A percentile compares a stretch with the other conserved stretches of the same genome.
phyloP scores from a whole-genome alignment of 495 filamentous ascomycete genomes.

The Penicillium alfredii region DNA sequence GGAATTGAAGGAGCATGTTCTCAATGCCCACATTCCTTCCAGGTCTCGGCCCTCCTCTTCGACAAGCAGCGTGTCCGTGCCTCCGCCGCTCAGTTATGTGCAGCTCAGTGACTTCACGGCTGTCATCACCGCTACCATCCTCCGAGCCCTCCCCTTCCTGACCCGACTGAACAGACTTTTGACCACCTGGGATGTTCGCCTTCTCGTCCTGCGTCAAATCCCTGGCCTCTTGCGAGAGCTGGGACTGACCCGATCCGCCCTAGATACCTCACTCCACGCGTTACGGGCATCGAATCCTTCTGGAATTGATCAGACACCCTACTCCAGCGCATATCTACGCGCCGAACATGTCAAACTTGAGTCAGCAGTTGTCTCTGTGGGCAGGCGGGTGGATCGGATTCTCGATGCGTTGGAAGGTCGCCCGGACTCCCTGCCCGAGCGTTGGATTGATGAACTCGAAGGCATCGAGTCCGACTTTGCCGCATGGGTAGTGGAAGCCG shows the following conservation, averaged over 20 bases:
- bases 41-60: constrained; percentile 50
- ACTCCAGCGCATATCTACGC: constrained; percentile 50
- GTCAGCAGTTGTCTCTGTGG: constrained; percentile 62
- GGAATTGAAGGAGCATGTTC: constrained; percentile 82
- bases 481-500: constrained; percentile 62
- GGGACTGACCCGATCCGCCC: constrained; percentile 52
- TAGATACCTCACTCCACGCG: constrained; percentile 57
- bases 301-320: constrained; percentile 12
- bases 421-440: constrained; percentile 74
- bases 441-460: constrained; percentile 84
- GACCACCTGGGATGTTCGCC: constrained; percentile 67
- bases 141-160: constrained; percentile 81
- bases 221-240: constrained; percentile 64
- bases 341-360: constrained; percentile 59
- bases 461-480: constrained; percentile 71
- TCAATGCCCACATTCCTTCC: constrained; percentile 65
- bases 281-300: constrained; percentile 36
- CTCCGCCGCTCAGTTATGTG: constrained; percentile 49
- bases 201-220: constrained; percentile 65
- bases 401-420: constrained; percentile 79
- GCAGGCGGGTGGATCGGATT: constrained; percentile 70
- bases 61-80: constrained; percentile 48
- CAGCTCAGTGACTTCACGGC: constrained; percentile 80
- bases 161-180: constrained; percentile 63
- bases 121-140: constrained; percentile 77